Conservation (phyloP, 768 basidiomycete species). For the Cyclocybe aegerita region DNA sequence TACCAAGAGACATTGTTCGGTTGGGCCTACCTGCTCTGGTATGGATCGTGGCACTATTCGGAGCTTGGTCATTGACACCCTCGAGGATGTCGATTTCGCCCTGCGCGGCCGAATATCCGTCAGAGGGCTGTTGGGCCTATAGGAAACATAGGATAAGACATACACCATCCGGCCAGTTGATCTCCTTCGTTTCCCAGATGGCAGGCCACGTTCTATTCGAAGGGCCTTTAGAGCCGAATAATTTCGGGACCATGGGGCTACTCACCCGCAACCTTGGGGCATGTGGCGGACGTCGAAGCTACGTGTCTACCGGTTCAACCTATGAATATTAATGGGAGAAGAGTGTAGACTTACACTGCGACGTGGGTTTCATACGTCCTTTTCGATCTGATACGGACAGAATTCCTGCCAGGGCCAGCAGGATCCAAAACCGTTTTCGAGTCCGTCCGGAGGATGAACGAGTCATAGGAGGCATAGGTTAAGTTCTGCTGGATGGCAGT, state of each 20-base stretch:
- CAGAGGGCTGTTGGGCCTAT: not conserved
- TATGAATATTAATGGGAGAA: not conserved
- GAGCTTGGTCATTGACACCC: constrained; percentile 54
- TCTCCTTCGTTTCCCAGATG: constrained; percentile 33
- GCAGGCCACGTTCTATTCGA: constrained; percentile 46
- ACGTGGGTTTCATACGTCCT: constrained; percentile 51
- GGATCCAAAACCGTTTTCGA: constrained; percentile 36
- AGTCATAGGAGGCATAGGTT: constrained; percentile 39
- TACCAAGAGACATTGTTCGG: not conserved
- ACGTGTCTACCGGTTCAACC: constrained; percentile 22
- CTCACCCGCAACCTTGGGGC: constrained; percentile 54
- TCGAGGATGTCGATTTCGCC: constrained; percentile 53
- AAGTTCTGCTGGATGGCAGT: constrained; percentile 43
- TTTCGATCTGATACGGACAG: constrained; percentile 50
- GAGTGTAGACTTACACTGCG: constrained; percentile 38
- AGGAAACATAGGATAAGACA: not conserved
- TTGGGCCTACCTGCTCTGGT: constrained; percentile 40
- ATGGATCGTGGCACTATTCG: constrained; percentile 56
- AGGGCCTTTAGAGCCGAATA: not conserved
- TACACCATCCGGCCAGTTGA: constrained; percentile 32
- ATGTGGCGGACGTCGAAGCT: constrained; percentile 46
- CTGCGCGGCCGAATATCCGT: constrained; percentile 16
- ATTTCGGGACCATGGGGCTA: constrained; percentile 7
- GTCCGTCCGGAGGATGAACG: constrained; percentile 49
- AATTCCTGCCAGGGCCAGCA: constrained; percentile 47